Percentiles rank a stretch among this genome's conserved stretches.
These are phyloP conservation scores for Fusarium continuum DNA, from an alignment of 2,329 filamentous ascomycete species.

Conservation along the genomic window DNA sequence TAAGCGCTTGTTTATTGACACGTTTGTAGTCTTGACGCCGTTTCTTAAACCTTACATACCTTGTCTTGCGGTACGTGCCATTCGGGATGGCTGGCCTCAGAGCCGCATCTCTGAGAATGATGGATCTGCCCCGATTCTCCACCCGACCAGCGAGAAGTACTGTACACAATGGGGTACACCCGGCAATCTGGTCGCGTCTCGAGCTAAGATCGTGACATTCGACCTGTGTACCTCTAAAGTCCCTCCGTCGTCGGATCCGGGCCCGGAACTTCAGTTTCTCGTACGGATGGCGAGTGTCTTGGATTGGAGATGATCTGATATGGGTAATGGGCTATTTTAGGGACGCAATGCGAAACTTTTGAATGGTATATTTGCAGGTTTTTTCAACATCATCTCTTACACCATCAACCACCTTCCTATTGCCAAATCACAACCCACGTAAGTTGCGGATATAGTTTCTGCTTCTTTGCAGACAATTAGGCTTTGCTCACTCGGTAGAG, in stretches of 20 bases:
- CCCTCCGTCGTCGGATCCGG: slow-evolving; percentile 36
- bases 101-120: slow-evolving; percentile 40
- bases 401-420: not conserved
- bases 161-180: slow-evolving; percentile 43
- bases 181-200: slow-evolving; percentile 40
- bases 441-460: too few species aligned
- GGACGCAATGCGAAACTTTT: not conserved
- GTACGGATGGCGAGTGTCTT: slow-evolving; percentile 10
- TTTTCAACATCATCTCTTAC: not conserved
- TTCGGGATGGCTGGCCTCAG: slow-evolving; percentile 37
- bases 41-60: slow-evolving; percentile 10
- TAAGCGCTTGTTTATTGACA: not conserved
- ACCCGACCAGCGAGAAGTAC: slow-evolving; percentile 27
- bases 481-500: too few species aligned
- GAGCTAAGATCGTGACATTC: slow-evolving; percentile 46
- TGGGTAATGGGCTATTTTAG: not conserved
- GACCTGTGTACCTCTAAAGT: slow-evolving; percentile 43
- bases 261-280: slow-evolving; percentile 11
- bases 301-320: not conserved
- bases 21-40: slow-evolving; percentile 8
- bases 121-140: slow-evolving; percentile 44
- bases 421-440: too few species aligned
- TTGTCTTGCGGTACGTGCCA: slow-evolving; percentile 25
- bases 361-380: not conserved
- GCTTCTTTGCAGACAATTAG: too few species aligned